Evolutionary conservation across 2,329 filamentous ascomycete species (phyloP).

Genomic region (Cytospora paraplurivora): DNA sequence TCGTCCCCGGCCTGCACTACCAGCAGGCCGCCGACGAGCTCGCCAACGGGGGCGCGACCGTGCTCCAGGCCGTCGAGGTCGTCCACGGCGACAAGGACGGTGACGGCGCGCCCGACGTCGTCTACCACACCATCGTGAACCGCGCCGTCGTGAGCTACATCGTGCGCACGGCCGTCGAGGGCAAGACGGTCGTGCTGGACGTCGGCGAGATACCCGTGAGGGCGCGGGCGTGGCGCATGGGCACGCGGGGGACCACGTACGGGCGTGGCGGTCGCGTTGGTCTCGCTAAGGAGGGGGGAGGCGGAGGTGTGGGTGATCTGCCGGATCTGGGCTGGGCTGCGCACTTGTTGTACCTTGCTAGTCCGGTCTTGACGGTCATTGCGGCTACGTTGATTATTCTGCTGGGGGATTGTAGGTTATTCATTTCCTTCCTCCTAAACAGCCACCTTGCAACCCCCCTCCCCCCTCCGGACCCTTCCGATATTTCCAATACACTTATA

Average conservation of each 20-base stretch:
- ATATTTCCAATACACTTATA: neutral
- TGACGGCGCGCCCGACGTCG: constrained; percentile 22
- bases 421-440: neutral
- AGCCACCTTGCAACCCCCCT: neutral
- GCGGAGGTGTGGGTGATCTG: constrained; percentile 37
- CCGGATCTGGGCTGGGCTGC: constrained; percentile 49
- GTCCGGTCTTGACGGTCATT: constrained; percentile 48
- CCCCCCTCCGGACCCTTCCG: neutral
- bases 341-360: constrained; percentile 51
- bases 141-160: constrained; percentile 56
- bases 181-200: constrained; percentile 58
- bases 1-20: constrained; percentile 63
- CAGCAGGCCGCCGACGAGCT: constrained; percentile 59
- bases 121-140: constrained; percentile 47
- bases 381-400: constrained; percentile 49
- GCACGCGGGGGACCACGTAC: constrained; percentile 32
- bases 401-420: constrained; percentile 47
- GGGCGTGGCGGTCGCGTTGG: constrained; percentile 17
- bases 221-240: constrained; percentile 32
- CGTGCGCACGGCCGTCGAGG: constrained; percentile 57
- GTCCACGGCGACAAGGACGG: constrained; percentile 32
- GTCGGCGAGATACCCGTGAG: constrained; percentile 56
- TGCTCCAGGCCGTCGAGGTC: constrained; percentile 44
- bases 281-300: constrained; percentile 32
- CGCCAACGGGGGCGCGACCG: constrained; percentile 44